A percentile compares a stretch with the other conserved stretches of the same genome.
phyloP scores from a whole-genome alignment of 108 stramenopile species.

The Schizochytrium sp. region DNA sequence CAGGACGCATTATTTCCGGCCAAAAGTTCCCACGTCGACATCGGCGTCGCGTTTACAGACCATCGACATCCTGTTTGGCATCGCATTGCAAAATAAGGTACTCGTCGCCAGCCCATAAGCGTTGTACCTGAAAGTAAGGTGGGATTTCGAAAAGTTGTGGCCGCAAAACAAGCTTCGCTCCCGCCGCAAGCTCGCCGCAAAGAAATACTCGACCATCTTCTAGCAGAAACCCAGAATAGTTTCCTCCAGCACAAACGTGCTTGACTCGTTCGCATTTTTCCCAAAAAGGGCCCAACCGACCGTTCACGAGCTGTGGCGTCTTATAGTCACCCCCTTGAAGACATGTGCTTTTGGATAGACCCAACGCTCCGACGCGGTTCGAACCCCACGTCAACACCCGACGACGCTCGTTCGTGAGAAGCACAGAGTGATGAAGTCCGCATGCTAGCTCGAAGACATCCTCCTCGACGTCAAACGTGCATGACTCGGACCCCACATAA shows the following conservation, averaged over 20 bases:
- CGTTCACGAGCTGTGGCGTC: background rate
- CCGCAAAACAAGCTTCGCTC: background rate
- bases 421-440: background rate
- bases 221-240: background rate
- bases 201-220: background rate
- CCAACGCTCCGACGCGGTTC: background rate
- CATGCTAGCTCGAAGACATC: background rate
- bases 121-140: background rate
- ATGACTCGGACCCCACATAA: no score
- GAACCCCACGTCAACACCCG: background rate
- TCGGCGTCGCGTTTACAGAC: no score
- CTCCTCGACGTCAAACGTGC: no score
- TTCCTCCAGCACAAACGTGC: background rate
- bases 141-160: background rate
- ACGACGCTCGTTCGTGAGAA: background rate
- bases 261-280: background rate
- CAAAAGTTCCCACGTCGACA: no score
- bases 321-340: background rate
- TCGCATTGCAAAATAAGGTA: background rate
- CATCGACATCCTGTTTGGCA: background rate
- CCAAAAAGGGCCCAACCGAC: background rate
- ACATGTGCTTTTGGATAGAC: background rate
- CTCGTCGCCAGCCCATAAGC: background rate
- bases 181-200: background rate
- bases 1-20: no score